Base-by-base conservation (phyloP, 1,284 basidiomycete species). In the Mycosarcoma maydis region DNA sequence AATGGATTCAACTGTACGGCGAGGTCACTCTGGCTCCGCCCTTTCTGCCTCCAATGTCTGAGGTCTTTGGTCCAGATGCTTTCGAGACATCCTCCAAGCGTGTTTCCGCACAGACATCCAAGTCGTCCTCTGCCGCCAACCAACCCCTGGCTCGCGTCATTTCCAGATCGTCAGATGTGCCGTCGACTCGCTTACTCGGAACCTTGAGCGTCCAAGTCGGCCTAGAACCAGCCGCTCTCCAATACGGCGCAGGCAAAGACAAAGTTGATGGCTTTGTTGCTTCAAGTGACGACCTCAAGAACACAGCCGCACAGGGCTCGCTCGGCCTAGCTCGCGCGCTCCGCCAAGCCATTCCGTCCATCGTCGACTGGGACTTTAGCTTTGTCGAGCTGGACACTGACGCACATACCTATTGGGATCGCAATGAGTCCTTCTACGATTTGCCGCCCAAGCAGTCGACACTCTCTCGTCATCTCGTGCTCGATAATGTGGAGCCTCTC, bases 1-100 rank as follows among this genome's bases (percentile, higher is more conserved):
- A 54, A 16, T 70, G 67, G 67, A 53, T 70, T 4, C 56, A 65
- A 20, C 43, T 70, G 20, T 70, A 65, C 34, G 67, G 61, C 22
- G 67, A 70, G n/a, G 67, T 65, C 16, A 65, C 57, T 4, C 47
- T 70, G 9, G 38, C 29, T 6, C 48, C 46, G 7, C 67, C 67
- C 16, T 65, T 70, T 20, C 52, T 70, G 11, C 67, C 67, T 13
- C 67, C 67, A 8, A 26, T 24, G 20, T 20, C 27, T 13, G 60
- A 60, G 30, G 45, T 65, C 9, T 34, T 60, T 32, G 61, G 56
- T 19, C 37, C 49, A 1, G 39, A 49, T 11, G 33, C 55, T 7
- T 69, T 41, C 24, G 33, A 30, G 3, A 16, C 23, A 23, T 14
- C 36, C 2, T 3, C 23, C 5, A 37, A 51, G 22, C 48, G 47